Evolutionary conservation across 257 asterid species (phyloP).

Genomic region (Rubia yunnanensis): DNA sequence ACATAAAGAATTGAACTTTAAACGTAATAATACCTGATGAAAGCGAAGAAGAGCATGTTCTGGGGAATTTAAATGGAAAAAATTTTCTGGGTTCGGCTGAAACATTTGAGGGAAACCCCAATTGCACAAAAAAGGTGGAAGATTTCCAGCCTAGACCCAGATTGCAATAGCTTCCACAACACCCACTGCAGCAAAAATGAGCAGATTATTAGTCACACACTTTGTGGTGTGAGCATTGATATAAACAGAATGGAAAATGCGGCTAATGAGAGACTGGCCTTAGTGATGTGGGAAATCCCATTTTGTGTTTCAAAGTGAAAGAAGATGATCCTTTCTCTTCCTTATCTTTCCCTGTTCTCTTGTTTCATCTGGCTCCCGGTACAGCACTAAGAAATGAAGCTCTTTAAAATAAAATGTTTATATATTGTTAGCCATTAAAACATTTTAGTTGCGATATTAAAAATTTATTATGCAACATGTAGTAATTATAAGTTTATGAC

Average conservation of each 20-base stretch:
- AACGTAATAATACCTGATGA: conserved; percentile 33
- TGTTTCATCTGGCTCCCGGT: background rate
- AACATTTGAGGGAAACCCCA: conserved; percentile 19
- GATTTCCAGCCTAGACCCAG: conserved; percentile 39
- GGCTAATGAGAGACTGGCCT: conserved; percentile 23
- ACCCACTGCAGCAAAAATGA: conserved; percentile 24
- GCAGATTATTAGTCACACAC: conserved; percentile 7
- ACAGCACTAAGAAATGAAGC: no score
- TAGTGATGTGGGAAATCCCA: conserved; percentile 41
- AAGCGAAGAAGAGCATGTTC: conserved; percentile 32
- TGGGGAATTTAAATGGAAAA: conserved; percentile 21
- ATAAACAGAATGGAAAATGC: background rate
- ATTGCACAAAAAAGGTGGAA: conserved; percentile 41
- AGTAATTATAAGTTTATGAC: no score
- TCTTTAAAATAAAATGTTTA: no score
- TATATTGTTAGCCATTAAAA: no score
- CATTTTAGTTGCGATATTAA: no score
- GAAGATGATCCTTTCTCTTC: conserved; percentile 3
- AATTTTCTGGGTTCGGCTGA: conserved; percentile 22
- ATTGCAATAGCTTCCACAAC: conserved; percentile 23
- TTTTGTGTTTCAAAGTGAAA: conserved; percentile 10
- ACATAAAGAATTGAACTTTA: conserved; percentile 5
- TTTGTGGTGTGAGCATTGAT: background rate
- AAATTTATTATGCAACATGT: no score
- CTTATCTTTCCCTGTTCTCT: conserved; percentile 4